Conservation (phyloP, 2,329 filamentous ascomycete genomes). For the Dissoconium aciculare region DNA sequence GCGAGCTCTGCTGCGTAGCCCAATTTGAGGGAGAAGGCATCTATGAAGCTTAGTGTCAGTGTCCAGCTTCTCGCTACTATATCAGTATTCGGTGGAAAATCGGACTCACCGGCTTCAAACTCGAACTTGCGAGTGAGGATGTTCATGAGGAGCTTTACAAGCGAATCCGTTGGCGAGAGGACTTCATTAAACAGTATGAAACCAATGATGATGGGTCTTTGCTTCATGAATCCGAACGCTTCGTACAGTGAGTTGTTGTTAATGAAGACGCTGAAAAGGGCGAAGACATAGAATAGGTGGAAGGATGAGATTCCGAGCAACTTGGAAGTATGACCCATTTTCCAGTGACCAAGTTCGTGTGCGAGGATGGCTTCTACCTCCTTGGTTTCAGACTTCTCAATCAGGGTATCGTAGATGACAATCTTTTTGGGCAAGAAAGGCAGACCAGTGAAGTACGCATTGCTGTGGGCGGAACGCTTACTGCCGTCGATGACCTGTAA, state of each 20-base stretch:
- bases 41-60: no score
- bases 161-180: conserved; percentile 82
- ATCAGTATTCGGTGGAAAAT: conserved; percentile 10
- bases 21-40: conserved; percentile 71
- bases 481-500: conserved; percentile 90
- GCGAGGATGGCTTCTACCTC: conserved; percentile 91
- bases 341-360: conserved; percentile 96
- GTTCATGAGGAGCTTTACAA: conserved; percentile 93
- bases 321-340: conserved; percentile 82
- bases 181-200: conserved; percentile 97
- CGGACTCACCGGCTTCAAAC: conserved; percentile 63
- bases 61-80: no score
- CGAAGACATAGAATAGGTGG: conserved; percentile 93
- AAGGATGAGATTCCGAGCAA: conserved; percentile 67
- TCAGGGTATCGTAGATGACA: conserved; percentile 94
- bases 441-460: conserved; percentile 90
- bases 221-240: conserved; percentile 72
- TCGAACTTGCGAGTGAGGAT: conserved; percentile 87
- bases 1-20: conserved; percentile 77
- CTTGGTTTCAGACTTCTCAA: conserved; percentile 82
- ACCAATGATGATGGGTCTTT: conserved; percentile 86
- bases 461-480: conserved; percentile 76
- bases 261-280: conserved; percentile 92
- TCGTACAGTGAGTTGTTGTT: conserved; percentile 84
- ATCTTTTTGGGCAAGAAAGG: conserved; percentile 99